A percentile compares a stretch with the other conserved stretches of the same genome.
phyloP scores from a whole-genome alignment of 1,139 yeast species.

The Nakaseomyces sp. region DNA sequence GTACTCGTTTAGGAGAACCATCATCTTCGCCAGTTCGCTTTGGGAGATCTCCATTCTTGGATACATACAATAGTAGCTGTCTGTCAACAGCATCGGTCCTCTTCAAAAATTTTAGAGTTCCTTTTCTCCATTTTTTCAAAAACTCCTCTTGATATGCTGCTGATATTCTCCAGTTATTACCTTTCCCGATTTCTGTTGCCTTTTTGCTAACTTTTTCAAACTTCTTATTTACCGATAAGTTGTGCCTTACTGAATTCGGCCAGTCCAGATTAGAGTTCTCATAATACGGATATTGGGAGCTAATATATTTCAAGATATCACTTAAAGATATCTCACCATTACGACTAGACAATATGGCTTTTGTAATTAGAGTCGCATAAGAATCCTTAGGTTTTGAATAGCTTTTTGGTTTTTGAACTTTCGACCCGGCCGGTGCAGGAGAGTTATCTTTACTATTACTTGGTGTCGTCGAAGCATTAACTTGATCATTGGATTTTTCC shows the following conservation, averaged over 20 bases:
- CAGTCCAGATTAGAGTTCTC: slow-evolving; percentile 82
- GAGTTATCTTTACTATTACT: neutral
- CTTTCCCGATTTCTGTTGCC: slow-evolving; percentile 93
- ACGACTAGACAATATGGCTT: slow-evolving; percentile 78
- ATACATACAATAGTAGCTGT: slow-evolving; percentile 63
- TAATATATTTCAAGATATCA: slow-evolving; percentile 86
- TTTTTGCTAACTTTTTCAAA: slow-evolving; percentile 91
- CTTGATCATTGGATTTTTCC: neutral
- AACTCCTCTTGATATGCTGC: slow-evolving; percentile 78
- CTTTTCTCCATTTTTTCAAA: slow-evolving; percentile 64
- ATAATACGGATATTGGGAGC: slow-evolving; percentile 79
- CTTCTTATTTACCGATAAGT: slow-evolving; percentile 69
- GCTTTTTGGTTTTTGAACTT: neutral
- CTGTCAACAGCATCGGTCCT: slow-evolving; percentile 74
- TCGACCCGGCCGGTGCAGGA: neutral
- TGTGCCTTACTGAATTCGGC: slow-evolving; percentile 83
- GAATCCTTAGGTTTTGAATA: slow-evolving; percentile 66
- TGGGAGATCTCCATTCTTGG: slow-evolving; percentile 38
- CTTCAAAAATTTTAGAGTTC: slow-evolving; percentile 59
- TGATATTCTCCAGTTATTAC: slow-evolving; percentile 96
- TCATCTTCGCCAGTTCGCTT: slow-evolving; percentile 31
- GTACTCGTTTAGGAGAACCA: slow-evolving; percentile 36
- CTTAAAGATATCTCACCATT: slow-evolving; percentile 82
- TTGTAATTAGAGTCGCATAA: slow-evolving; percentile 96
- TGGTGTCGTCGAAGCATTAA: neutral